Evolutionary conservation across 805 yeast species (phyloP).

Genomic region (Candida silvicultrix): DNA sequence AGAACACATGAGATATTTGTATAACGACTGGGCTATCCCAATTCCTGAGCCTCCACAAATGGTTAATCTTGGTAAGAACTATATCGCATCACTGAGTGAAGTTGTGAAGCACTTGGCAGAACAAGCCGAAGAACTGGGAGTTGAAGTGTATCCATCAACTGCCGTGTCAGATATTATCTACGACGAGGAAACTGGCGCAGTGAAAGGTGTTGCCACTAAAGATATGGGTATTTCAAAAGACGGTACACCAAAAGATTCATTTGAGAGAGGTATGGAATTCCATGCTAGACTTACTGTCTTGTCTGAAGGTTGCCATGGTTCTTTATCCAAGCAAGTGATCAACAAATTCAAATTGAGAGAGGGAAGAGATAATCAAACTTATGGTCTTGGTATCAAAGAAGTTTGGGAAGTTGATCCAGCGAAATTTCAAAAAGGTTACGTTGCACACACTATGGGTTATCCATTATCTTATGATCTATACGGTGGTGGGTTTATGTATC

Average conservation of each 20-base stretch:
- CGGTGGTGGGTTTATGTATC: slow-evolving; percentile 98
- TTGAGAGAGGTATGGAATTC: slow-evolving; percentile 96
- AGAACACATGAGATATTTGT: slow-evolving; percentile 69
- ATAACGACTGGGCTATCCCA: slow-evolving; percentile 54
- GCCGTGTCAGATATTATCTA: slow-evolving; percentile 76
- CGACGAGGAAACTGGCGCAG: slow-evolving; percentile 45
- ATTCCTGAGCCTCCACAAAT: slow-evolving; percentile 93
- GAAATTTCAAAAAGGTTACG: slow-evolving; percentile 73
- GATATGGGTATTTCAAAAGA: slow-evolving; percentile 80
- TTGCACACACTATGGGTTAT: slow-evolving; percentile 84
- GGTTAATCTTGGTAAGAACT: slow-evolving; percentile 74
- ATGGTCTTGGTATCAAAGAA: slow-evolving; percentile 94
- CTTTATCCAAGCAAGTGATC: slow-evolving; percentile 74
- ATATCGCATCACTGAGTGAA: slow-evolving; percentile 75
- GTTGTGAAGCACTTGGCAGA: slow-evolving; percentile 80
- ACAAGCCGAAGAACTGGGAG: slow-evolving; percentile 88
- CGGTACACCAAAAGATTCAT: slow-evolving; percentile 75
- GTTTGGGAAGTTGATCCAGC: slow-evolving; percentile 92
- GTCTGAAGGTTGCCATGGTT: slow-evolving; percentile 99
- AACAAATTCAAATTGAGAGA: slow-evolving; percentile 61
- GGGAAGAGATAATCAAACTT: slow-evolving; percentile 71
- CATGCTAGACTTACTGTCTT: slow-evolving; percentile 83
- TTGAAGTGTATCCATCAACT: slow-evolving; percentile 88
- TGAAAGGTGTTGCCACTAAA: slow-evolving; percentile 88
- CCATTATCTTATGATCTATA: slow-evolving; percentile 72